phyloP scores from a whole-genome alignment of 129 eudicot species.

The Scalesia atractyloides region DNA sequence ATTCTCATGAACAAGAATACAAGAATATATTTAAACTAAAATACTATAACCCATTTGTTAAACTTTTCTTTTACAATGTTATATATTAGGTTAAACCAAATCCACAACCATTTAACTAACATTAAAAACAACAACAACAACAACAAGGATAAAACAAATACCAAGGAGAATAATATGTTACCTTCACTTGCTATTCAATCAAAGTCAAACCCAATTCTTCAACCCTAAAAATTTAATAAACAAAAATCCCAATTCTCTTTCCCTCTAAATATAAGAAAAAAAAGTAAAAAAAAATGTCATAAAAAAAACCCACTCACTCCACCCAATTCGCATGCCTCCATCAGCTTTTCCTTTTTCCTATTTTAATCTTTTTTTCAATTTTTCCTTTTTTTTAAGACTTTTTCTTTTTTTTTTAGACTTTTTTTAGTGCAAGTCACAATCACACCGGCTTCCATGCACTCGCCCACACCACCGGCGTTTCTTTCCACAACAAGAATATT shows the following conservation, averaged over 20 bases:
- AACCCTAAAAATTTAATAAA: constrained; percentile 33
- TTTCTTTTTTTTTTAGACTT: constrained; percentile 12
- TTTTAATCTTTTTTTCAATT: too few species aligned
- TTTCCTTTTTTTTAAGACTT: background rate
- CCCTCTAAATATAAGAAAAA: constrained; percentile 12
- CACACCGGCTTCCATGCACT: constrained; percentile 91
- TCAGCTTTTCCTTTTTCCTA: constrained; percentile 26
- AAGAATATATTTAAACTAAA: background rate
- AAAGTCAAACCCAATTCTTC: constrained; percentile 45
- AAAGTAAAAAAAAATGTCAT: constrained; percentile 27
- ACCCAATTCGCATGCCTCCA: constrained; percentile 47
- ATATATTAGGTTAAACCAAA: background rate
- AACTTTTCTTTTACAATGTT: background rate
- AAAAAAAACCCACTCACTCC: constrained; percentile 35
- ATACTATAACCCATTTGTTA: background rate
- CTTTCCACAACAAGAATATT: constrained; percentile 89
- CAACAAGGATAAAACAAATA: constrained; percentile 13
- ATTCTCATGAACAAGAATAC: too few species aligned
- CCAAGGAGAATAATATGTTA: constrained; percentile 28
- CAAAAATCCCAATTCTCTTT: constrained; percentile 35
- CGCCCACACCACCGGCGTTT: constrained; percentile 98
- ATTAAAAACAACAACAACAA: background rate
- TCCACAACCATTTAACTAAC: background rate
- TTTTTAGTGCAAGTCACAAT: constrained; percentile 42
- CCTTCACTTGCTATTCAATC: constrained; percentile 36